Percentiles rank a stretch among this genome's conserved stretches.
Evolutionary conservation across 2,329 filamentous ascomycete genomes (phyloP).

Genomic region (Cladobotryum mycophilum): DNA sequence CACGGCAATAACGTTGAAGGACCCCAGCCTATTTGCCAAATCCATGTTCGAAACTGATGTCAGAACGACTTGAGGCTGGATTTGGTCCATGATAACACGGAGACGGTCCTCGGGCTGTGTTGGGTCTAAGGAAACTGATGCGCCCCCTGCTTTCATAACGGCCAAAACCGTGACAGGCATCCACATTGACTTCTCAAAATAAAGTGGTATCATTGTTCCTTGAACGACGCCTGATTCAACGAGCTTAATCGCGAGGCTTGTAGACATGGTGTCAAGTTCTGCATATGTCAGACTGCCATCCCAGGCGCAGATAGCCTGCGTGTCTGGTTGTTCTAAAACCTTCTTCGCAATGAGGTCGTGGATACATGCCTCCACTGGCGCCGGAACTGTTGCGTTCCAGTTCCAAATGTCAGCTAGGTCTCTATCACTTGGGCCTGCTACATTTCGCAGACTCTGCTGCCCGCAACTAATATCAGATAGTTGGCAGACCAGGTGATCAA

Average conservation of each 20-base stretch:
- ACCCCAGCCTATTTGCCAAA: too few species aligned
- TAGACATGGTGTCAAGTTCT: neutral
- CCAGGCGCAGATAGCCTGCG: neutral
- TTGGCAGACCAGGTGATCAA: too few species aligned
- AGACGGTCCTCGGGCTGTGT: neutral
- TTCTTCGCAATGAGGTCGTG: neutral
- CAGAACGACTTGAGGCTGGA: too few species aligned
- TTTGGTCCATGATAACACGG: neutral
- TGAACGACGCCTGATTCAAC: too few species aligned
- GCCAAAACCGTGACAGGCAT: neutral
- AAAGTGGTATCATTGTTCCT: neutral
- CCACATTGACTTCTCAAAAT: neutral
- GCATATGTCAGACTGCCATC: neutral
- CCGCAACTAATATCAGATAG: too few species aligned
- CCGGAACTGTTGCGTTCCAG: too few species aligned
- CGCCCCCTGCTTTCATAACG: neutral
- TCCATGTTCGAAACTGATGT: too few species aligned
- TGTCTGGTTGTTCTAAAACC: neutral
- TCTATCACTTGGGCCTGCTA: too few species aligned
- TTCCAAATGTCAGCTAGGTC: too few species aligned
- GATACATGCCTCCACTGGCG: neutral
- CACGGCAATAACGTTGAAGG: too few species aligned
- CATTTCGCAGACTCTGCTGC: too few species aligned
- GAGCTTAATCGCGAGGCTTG: too few species aligned
- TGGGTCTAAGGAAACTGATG: neutral